A percentile compares a stretch with the other conserved stretches of the same genome.
Conservation (phyloP, 768 basidiomycete genomes). For the Pleurotus giganteus region DNA sequence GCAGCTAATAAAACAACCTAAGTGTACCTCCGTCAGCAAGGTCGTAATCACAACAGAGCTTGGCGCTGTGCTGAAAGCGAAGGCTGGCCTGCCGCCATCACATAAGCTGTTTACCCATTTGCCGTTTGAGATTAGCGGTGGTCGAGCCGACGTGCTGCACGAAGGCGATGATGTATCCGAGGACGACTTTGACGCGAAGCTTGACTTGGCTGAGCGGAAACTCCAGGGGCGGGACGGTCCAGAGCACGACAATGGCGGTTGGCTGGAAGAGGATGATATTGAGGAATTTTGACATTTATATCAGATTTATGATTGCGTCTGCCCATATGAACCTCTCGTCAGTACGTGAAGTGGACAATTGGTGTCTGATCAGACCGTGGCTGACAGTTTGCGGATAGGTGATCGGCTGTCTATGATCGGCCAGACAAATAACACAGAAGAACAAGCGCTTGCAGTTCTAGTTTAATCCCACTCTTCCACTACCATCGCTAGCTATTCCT, state of each 20-base stretch:
- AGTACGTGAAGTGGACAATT: background rate
- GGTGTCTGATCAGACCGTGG: background rate
- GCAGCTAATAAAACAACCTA: background rate
- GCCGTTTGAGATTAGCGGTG: slow-evolving; percentile 38
- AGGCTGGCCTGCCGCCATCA: slow-evolving; percentile 31
- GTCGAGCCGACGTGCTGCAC: slow-evolving; percentile 16
- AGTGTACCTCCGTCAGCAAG: slow-evolving; percentile 28
- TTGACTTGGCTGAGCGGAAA: slow-evolving; percentile 14
- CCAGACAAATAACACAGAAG: too few relatives aligned
- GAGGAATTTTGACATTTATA: slow-evolving; percentile 39
- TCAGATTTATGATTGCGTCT: background rate
- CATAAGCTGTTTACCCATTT: slow-evolving; percentile 55
- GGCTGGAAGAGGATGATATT: slow-evolving; percentile 61
- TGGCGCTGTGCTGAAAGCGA: slow-evolving; percentile 56
- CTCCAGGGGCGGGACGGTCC: slow-evolving; percentile 21
- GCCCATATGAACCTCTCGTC: background rate
- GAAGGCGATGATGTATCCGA: slow-evolving; percentile 27
- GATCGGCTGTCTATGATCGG: too few relatives aligned
- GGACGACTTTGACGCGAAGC: slow-evolving; percentile 35
- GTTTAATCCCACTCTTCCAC: too few relatives aligned
- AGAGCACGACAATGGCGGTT: slow-evolving; percentile 38
- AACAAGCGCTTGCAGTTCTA: too few relatives aligned
- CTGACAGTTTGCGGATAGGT: too few relatives aligned
- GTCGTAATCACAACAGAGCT: slow-evolving; percentile 53
- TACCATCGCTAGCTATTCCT: too few relatives aligned